Evolutionary conservation across 2,329 filamentous ascomycete species (phyloP).

Genomic region (Pyrenochaeta sp.): DNA sequence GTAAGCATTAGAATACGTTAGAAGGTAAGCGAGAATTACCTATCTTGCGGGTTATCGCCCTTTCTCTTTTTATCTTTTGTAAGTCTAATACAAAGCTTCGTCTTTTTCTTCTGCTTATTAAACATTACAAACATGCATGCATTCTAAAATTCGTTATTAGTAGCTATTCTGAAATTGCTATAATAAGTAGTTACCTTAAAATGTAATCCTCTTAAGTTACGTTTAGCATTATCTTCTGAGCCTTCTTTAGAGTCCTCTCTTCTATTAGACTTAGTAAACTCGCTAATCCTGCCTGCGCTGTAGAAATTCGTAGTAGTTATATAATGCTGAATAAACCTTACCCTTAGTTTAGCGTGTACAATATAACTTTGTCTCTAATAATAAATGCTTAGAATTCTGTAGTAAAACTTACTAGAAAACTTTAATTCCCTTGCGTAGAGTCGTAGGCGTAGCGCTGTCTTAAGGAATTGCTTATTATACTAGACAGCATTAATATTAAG

Average conservation of each 20-base stretch:
- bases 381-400: not conserved
- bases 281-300: not conserved
- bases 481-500: not conserved
- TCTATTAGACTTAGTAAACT: not conserved
- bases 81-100: not conserved
- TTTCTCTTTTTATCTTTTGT: not conserved
- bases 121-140: not conserved
- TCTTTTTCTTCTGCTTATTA: not conserved
- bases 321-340: not conserved
- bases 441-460: not conserved
- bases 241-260: not conserved
- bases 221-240: not conserved
- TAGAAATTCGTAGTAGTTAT: slow-evolving; percentile 1
- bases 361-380: not conserved
- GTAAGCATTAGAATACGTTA: not conserved
- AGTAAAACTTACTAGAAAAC: not conserved
- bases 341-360: not conserved
- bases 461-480: not conserved
- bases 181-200: not conserved
- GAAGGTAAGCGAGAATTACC: not conserved
- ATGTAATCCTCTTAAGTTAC: not conserved
- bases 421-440: not conserved
- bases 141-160: not conserved
- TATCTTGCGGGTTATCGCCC: not conserved
- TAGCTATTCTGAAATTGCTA: not conserved